phyloP scores from a whole-genome alignment of 208 protist species.

The Spironucleus salmonicida region DNA sequence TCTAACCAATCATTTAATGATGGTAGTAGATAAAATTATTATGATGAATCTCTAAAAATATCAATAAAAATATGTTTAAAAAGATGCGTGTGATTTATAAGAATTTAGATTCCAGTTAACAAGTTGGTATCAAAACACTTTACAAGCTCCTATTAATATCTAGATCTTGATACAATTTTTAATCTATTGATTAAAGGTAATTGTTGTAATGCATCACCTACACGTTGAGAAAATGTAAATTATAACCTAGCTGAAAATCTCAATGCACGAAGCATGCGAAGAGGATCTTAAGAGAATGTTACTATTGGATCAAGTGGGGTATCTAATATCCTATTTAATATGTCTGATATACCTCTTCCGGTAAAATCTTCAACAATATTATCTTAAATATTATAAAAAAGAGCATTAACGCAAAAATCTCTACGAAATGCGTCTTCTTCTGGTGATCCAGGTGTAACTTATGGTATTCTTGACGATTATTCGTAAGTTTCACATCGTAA shows the following conservation, averaged over 20 bases:
- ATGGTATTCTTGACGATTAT: constrained; percentile 66
- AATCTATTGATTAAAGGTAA: too few species aligned
- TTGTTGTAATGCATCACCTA: too few species aligned
- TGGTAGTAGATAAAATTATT: neutral
- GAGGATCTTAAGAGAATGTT: constrained; percentile 50
- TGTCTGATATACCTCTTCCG: constrained; percentile 26
- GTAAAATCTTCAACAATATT: constrained; percentile 42
- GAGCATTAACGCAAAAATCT: constrained; percentile 93
- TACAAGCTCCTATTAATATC: neutral
- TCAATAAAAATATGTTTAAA: too few species aligned
- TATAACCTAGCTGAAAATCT: constrained; percentile 43
- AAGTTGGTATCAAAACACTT: neutral
- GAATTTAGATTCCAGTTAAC: too few species aligned
- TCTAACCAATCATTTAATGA: neutral
- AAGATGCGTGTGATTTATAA: too few species aligned
- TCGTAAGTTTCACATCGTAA: constrained; percentile 74
- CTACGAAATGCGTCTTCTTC: constrained; percentile 72
- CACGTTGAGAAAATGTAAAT: constrained; percentile 34
- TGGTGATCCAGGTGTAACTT: constrained; percentile 52
- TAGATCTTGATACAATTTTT: neutral
- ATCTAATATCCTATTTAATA: constrained; percentile 12
- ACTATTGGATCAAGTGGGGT: constrained; percentile 44
- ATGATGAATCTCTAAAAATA: neutral
- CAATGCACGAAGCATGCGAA: constrained; percentile 46
- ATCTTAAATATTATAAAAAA: constrained; percentile 93